phyloP scores from a whole-genome alignment of 2,329 filamentous ascomycete genomes.

The Ceratocystis alfenasii region DNA sequence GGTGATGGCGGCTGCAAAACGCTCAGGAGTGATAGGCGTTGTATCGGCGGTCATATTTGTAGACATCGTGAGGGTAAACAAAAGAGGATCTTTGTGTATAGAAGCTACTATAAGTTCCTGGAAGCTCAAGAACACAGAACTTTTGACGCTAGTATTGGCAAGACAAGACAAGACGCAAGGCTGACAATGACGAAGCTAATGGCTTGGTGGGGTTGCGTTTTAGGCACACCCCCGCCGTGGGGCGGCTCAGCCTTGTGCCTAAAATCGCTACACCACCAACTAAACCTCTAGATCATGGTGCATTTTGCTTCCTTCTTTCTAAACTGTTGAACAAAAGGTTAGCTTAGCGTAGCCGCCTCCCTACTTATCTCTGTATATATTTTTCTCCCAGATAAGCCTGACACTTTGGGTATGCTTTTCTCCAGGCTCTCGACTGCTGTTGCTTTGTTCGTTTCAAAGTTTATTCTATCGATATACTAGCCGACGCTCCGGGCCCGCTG shows the following conservation, averaged over 20 bases:
- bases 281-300: not conserved
- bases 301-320: not conserved
- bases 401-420: not conserved
- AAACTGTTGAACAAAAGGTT: not conserved
- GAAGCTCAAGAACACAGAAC: no score
- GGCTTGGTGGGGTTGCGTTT: conserved; percentile 19
- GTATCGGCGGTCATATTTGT: conserved; percentile 49
- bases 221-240: conserved; percentile 19
- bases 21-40: conserved; percentile 46
- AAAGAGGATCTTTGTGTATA: not conserved
- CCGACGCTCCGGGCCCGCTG: conserved; percentile 8
- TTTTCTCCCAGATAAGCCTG: not conserved
- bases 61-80: not conserved
- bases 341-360: not conserved
- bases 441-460: not conserved
- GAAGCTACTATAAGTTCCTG: no score
- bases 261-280: not conserved
- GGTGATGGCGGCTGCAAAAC: conserved; percentile 55
- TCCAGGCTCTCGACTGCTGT: not conserved
- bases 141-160: not conserved
- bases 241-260: conserved; percentile 14
- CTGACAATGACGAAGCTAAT: conserved; percentile 8
- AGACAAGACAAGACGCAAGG: conserved; percentile 3
- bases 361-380: not conserved
- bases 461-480: not conserved